Conservation (phyloP, 169 alveolate species). For the Plasmodium ovale region DNA sequence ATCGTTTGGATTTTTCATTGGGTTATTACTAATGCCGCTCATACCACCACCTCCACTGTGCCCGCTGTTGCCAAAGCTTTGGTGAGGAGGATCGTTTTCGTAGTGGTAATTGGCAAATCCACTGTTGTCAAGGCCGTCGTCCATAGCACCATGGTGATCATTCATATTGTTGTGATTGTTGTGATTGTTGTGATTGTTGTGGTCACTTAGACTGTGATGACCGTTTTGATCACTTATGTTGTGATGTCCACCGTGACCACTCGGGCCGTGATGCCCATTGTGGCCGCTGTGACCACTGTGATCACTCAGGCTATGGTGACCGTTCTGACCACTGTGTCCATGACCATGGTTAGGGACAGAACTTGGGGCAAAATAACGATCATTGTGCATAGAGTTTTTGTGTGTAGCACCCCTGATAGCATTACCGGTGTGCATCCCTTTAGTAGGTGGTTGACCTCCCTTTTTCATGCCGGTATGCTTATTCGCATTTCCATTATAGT, state of each 20-base stretch:
- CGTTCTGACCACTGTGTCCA: background rate
- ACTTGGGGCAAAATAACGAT: conserved; percentile 13
- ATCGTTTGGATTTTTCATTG: conserved; percentile 24
- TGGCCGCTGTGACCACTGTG: background rate
- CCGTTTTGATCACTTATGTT: background rate
- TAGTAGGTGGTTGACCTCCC: background rate
- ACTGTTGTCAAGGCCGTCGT: background rate
- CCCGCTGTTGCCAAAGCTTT: too few species aligned
- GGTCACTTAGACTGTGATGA: background rate
- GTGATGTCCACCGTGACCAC: background rate
- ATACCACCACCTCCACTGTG: background rate
- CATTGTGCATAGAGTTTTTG: background rate
- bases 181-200: background rate
- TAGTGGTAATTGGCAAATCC: conserved; percentile 1
- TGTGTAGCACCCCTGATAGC: background rate
- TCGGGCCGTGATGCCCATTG: background rate
- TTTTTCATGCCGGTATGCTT: background rate
- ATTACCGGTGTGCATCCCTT: conserved; percentile 10
- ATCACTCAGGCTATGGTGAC: background rate
- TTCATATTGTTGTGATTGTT: background rate
- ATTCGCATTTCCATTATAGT: background rate
- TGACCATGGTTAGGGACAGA: background rate
- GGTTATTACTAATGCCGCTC: background rate
- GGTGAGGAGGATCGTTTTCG: background rate
- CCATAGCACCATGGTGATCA: background rate